Base-by-base conservation (phyloP, 768 basidiomycete species). In the Podaxis sp. region DNA sequence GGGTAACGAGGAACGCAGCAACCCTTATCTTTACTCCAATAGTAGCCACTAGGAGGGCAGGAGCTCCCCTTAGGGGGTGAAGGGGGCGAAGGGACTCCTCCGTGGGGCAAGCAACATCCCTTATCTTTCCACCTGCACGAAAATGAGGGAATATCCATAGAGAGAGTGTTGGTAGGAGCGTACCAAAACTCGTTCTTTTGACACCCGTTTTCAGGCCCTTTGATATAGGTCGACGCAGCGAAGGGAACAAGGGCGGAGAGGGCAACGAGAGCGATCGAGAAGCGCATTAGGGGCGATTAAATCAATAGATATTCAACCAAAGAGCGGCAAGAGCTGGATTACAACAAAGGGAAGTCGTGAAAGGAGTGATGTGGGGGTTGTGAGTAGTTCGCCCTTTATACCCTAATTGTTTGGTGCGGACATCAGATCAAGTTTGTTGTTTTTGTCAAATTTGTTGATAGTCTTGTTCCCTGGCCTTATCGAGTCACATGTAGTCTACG, bases 1-100 rank as follows among this genome's bases (percentile, higher is more conserved):
- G 79, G 80, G 62, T 77, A 66, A 50, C 70, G 70, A 57, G 86
- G 85, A 25, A 80, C 76, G 68, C 85, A 87, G 73, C 83, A 86
- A 21, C 75, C 72, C 65, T 81, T 74, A 23, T 70, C 71, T 4
- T 63, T 55, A 61, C 73, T 70, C 84, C 84, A 86, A 67, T 81
- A 83, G 72, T 81, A 79, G 42, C 68, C 72, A 53, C 70, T 72
- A 23, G 76, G 73, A 37, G 82, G 83, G 71, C 82, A 82, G 11
- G 73, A 62, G 25, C 70, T 74, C 50, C 77, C 80, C 47, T 72
- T 72, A 25, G 83, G 82, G n/a, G 84, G 82, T n/a, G 72, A 52
- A 4, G 79, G 76, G 4, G 78, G 72, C 47, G 66, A 67, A 14
- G 70, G 59, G 16, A 76, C 70, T 0, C 76, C 74, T 50, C 82